phyloP scores from a whole-genome alignment of 2,329 filamentous ascomycete species.

The Magnaporthales sp. region DNA sequence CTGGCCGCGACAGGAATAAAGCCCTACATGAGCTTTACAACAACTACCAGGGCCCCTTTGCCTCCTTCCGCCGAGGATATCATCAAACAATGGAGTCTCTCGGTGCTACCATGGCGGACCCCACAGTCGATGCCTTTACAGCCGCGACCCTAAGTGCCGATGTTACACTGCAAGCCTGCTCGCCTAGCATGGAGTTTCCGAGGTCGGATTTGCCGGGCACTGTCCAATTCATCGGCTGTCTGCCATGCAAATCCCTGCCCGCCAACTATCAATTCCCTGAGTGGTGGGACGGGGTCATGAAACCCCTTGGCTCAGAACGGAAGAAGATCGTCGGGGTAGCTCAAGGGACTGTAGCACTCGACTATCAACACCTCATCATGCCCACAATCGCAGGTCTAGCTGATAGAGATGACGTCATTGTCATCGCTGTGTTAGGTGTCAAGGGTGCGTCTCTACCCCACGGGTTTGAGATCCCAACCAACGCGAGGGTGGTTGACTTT shows the following conservation, averaged over 20 bases:
- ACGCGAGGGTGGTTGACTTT: slow-evolving; percentile 35
- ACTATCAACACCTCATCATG: slow-evolving; percentile 31
- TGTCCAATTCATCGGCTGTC: slow-evolving; percentile 33
- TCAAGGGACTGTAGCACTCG: slow-evolving; percentile 34
- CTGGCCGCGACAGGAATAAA: slow-evolving; percentile 8
- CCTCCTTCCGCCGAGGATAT: background rate
- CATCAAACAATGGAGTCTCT: background rate
- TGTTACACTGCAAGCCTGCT: slow-evolving; percentile 26
- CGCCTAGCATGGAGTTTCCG: slow-evolving; percentile 29
- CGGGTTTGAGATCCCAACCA: slow-evolving; percentile 14
- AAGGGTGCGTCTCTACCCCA: slow-evolving; percentile 3
- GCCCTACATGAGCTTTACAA: slow-evolving; percentile 2
- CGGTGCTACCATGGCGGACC: background rate
- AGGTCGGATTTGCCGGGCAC: slow-evolving; percentile 25
- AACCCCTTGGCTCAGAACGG: too few species aligned
- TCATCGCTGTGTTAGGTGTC: slow-evolving; percentile 21
- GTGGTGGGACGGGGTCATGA: slow-evolving; percentile 34
- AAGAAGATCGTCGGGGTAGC: slow-evolving; percentile 35
- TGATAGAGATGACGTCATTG: slow-evolving; percentile 23
- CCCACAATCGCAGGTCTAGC: slow-evolving; percentile 34
- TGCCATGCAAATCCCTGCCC: slow-evolving; percentile 23
- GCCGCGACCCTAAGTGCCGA: slow-evolving; percentile 12
- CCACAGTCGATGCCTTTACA: slow-evolving; percentile 16
- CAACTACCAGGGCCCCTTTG: background rate
- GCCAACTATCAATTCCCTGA: slow-evolving; percentile 22